Percentiles rank a stretch among this genome's conserved stretches.
Evolutionary conservation across 176 grass and related monocot species (phyloP).

Genomic region (Zea luxurians): DNA sequence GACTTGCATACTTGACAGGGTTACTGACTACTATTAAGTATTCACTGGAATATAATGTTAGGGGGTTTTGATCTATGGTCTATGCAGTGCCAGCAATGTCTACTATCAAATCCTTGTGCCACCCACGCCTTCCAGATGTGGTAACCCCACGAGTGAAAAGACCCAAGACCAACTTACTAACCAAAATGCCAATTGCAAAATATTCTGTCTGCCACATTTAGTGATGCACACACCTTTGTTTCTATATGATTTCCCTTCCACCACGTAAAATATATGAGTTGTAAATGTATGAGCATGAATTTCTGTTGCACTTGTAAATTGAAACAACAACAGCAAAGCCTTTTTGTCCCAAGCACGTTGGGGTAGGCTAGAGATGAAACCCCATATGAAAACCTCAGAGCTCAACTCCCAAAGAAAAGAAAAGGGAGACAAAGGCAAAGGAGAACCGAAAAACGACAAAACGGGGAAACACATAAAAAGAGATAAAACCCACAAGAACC

Average conservation of each 20-base stretch:
- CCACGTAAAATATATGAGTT: background rate
- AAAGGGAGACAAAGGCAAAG: no score
- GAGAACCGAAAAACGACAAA: no score
- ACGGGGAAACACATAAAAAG: no score
- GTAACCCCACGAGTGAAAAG: background rate
- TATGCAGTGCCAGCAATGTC: background rate
- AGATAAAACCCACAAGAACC: no score
- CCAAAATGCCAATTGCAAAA: background rate
- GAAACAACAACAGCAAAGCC: no score
- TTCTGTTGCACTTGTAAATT: constrained; percentile 14
- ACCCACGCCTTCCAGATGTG: background rate
- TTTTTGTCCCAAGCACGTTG: no score
- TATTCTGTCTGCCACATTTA: background rate
- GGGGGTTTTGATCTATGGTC: no score
- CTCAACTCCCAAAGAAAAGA: no score
- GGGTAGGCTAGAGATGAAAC: no score
- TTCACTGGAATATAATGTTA: no score
- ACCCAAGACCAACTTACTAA: background rate
- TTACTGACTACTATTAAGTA: constrained; percentile 8
- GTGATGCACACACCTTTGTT: background rate
- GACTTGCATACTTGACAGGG: background rate
- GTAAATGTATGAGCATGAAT: background rate
- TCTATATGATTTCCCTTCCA: background rate
- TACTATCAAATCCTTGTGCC: background rate
- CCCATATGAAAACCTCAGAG: no score